phyloP scores from a whole-genome alignment of 2,329 filamentous ascomycete species.

The Apiospora kogelbergensis region DNA sequence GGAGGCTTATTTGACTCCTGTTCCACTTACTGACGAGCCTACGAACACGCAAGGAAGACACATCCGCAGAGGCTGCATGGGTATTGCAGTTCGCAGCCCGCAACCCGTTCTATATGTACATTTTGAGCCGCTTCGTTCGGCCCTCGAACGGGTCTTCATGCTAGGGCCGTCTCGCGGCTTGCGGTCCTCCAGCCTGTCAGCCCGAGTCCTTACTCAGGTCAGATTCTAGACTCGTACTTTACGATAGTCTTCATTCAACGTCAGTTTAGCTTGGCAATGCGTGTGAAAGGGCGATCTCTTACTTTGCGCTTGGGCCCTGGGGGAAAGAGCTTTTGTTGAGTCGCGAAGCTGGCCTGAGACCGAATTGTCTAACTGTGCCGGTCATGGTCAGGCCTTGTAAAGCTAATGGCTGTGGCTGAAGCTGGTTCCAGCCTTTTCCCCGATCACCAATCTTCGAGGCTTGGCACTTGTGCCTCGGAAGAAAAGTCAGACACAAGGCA shows the following conservation, averaged over 20 bases:
- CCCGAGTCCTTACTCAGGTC: not conserved
- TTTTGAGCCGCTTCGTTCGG: not conserved
- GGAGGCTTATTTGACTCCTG: not conserved
- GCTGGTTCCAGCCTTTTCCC: not conserved
- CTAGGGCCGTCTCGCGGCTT: constrained; percentile 3
- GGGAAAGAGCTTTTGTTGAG: not conserved
- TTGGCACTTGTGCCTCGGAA: not conserved
- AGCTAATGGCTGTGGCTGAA: not conserved
- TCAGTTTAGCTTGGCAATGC: not conserved
- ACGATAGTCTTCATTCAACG: not conserved
- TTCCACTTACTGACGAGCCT: not conserved
- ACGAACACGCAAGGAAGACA: not conserved
- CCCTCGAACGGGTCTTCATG: constrained; percentile 1
- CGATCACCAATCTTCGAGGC: not conserved
- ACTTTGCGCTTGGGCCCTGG: not conserved
- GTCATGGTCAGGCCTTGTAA: not conserved
- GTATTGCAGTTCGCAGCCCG: not conserved
- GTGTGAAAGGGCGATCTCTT: not conserved
- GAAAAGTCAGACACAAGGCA: not conserved
- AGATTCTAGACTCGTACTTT: not conserved
- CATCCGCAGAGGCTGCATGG: constrained; percentile 1
- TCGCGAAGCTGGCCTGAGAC: not conserved
- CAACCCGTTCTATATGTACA: too few relatives aligned
- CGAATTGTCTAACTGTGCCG: not conserved
- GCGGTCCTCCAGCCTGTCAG: not conserved